A percentile compares a stretch with the other conserved stretches of the same genome.
phyloP scores from a whole-genome alignment of 371 early-diverging fungal species.

The Mucor saturninus region DNA sequence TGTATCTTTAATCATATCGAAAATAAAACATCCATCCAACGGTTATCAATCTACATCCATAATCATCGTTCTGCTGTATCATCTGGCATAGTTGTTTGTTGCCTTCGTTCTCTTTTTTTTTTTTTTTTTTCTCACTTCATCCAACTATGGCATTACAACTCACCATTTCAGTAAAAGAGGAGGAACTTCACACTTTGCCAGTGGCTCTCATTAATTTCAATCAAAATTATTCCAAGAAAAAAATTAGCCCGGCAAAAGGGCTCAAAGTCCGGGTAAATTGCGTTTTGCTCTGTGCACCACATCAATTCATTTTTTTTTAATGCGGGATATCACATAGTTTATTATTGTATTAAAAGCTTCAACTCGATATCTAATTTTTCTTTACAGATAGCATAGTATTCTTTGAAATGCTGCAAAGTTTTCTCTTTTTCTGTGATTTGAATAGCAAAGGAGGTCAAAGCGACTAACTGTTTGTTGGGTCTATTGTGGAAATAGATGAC shows the following conservation, averaged over 20 bases:
- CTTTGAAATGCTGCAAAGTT: slow-evolving; percentile 29
- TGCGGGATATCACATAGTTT: neutral
- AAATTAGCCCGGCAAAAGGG: neutral
- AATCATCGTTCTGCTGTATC: neutral
- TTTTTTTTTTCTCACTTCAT: neutral
- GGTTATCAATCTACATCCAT: slow-evolving; percentile 2
- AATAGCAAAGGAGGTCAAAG: slow-evolving; percentile 45
- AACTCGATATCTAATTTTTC: slow-evolving; percentile 19
- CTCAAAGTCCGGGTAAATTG: neutral
- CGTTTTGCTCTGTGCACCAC: neutral
- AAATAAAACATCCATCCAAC: slow-evolving; percentile 14
- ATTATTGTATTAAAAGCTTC: slow-evolving; percentile 23
- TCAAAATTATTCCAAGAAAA: neutral
- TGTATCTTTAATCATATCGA: no score
- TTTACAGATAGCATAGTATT: slow-evolving; percentile 18
- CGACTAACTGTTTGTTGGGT: slow-evolving; percentile 22
- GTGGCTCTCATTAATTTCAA: neutral
- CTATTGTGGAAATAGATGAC: slow-evolving; percentile 57
- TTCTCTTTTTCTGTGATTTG: slow-evolving; percentile 23
- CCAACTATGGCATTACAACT: slow-evolving; percentile 12
- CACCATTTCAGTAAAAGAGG: slow-evolving; percentile 43
- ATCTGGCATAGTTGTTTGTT: no score
- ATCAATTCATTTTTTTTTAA: no score
- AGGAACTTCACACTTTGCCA: slow-evolving; percentile 14
- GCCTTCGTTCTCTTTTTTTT: no score